Evolutionary conservation across 805 yeast species (phyloP).

Genomic region (Wickerhamiella dianesei): DNA sequence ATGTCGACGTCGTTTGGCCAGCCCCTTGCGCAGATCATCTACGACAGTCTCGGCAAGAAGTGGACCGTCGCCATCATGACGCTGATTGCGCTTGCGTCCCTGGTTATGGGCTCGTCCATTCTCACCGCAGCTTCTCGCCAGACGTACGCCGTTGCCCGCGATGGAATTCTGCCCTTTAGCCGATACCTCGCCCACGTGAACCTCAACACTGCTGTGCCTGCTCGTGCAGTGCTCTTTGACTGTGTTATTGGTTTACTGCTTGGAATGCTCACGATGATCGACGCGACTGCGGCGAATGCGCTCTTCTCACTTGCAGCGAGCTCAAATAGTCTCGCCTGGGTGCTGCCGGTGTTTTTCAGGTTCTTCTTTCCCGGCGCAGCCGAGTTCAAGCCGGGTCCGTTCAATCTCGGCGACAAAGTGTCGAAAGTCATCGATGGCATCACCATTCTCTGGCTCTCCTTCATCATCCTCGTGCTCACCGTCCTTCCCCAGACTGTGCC

Average conservation of each 20-base stretch:
- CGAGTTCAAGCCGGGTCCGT: conserved; percentile 53
- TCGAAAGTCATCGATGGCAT: conserved; percentile 35
- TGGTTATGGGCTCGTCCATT: conserved; percentile 52
- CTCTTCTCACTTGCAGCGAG: conserved; percentile 50
- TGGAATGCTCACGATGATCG: conserved; percentile 46
- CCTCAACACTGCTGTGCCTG: conserved; percentile 44
- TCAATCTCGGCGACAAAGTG: conserved; percentile 40
- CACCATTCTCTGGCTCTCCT: conserved; percentile 38
- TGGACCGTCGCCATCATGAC: conserved; percentile 56
- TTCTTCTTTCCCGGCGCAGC: conserved; percentile 27
- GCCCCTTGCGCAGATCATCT: conserved; percentile 49
- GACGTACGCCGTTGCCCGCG: conserved; percentile 65
- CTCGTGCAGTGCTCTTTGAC: conserved; percentile 47
- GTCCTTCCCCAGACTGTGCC: conserved; percentile 45
- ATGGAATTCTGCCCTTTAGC: conserved; percentile 57
- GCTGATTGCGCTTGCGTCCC: conserved; percentile 45
- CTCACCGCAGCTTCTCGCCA: conserved; percentile 56
- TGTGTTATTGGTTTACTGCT: conserved; percentile 35
- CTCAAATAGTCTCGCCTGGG: conserved; percentile 52
- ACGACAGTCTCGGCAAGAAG: conserved; percentile 46
- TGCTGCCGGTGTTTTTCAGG: conserved; percentile 39
- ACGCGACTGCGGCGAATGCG: conserved; percentile 48
- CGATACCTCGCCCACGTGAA: conserved; percentile 43
- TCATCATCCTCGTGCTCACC: conserved; percentile 37
- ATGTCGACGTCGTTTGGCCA: conserved; percentile 38